Percentiles rank a stretch among this genome's conserved stretches.
phyloP scores from a whole-genome alignment of 306 rosid genomes.

The Benincasa hispida region DNA sequence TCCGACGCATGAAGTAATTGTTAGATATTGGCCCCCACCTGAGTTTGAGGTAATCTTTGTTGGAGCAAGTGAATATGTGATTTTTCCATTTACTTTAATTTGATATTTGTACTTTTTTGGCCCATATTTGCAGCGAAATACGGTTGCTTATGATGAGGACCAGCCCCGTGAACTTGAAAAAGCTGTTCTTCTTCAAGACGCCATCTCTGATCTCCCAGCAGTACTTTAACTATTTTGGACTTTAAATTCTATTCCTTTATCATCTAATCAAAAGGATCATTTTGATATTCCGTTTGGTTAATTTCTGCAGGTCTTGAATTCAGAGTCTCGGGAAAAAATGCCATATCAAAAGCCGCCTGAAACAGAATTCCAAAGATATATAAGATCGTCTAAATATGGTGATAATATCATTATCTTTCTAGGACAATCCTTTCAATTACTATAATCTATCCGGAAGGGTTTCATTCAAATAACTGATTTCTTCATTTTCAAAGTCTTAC shows the following conservation, averaged over 20 bases:
- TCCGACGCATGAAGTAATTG: conserved; percentile 80
- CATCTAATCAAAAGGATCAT: not conserved
- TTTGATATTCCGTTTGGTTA: not conserved
- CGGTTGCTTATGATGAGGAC: conserved; percentile 78
- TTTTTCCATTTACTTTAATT: not conserved
- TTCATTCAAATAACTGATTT: not conserved
- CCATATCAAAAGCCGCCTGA: conserved; percentile 50
- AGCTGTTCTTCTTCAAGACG: conserved; percentile 65
- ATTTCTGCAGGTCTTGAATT: conserved; percentile 35
- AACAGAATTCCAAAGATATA: conserved; percentile 82
- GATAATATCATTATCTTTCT: conserved; percentile 12
- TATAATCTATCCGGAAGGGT: not conserved
- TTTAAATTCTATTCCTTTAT: conserved; percentile 1
- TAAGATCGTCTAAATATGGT: conserved; percentile 71
- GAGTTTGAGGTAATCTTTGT: conserved; percentile 58
- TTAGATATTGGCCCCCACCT: conserved; percentile 72
- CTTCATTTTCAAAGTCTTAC: not conserved
- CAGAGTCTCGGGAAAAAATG: conserved; percentile 55
- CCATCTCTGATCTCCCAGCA: conserved; percentile 88
- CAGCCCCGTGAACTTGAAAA: conserved; percentile 63
- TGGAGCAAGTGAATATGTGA: not conserved
- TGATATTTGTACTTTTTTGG: not conserved
- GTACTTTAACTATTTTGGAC: conserved; percentile 25
- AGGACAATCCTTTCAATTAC: not conserved
- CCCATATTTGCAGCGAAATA: conserved; percentile 56